These are phyloP conservation scores for Leccinum fuscescens DNA, from an alignment of 1,284 basidiomycete genomes.

Conservation along the genomic window DNA sequence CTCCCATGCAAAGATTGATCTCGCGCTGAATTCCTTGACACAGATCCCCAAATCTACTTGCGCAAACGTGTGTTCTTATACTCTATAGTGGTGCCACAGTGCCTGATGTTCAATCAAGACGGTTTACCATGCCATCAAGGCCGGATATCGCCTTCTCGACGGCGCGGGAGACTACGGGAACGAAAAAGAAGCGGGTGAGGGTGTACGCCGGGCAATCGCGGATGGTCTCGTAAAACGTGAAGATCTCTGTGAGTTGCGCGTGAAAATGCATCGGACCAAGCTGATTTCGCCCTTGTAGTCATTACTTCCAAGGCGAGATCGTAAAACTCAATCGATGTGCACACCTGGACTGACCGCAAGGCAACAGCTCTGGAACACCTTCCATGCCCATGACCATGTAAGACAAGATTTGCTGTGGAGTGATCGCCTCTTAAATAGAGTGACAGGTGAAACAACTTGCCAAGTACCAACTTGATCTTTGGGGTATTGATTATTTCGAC, in stretches of 20 bases:
- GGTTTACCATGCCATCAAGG: constrained; percentile 70
- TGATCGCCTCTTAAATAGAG: constrained; percentile 1
- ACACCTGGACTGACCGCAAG: constrained; percentile 2
- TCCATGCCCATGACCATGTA: constrained; percentile 70
- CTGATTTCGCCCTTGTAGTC: constrained; percentile 37
- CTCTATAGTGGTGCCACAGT: neutral
- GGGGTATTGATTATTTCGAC: constrained; percentile 82
- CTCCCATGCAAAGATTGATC: constrained; percentile 14
- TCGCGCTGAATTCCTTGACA: constrained; percentile 6
- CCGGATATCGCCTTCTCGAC: constrained; percentile 81
- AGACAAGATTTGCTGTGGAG: constrained; percentile 17
- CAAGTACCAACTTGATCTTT: constrained; percentile 65
- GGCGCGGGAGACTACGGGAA: constrained; percentile 83
- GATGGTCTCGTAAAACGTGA: constrained; percentile 74
- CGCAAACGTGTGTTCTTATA: constrained; percentile 48
- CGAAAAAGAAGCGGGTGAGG: constrained; percentile 83
- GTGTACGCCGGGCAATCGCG: constrained; percentile 69
- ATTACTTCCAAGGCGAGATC: constrained; percentile 64
- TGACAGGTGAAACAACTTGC: constrained; percentile 50
- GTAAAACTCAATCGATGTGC: neutral
- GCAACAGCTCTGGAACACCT: constrained; percentile 76
- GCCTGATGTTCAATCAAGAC: constrained; percentile 37
- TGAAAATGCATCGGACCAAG: neutral
- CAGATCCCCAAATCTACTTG: constrained; percentile 58
- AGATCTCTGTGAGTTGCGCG: constrained; percentile 63